Evolutionary conservation across 176 grass and related monocot species (phyloP).

Genomic region (Saccharum officinarum): DNA sequence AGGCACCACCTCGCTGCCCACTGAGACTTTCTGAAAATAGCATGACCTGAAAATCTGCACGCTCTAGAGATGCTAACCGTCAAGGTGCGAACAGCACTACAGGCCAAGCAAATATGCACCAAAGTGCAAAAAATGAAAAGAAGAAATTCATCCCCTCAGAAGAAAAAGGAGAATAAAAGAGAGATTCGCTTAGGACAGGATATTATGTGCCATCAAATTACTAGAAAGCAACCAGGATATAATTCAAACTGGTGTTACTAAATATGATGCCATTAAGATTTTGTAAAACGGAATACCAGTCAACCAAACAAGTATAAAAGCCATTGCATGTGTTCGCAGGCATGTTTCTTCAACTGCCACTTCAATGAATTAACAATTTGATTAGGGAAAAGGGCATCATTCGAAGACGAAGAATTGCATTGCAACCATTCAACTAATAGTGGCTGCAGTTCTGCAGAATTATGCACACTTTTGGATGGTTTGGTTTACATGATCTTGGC

Average conservation of each 20-base stretch:
- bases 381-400: not conserved
- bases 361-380: constrained; percentile 2
- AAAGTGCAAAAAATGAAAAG: constrained; percentile 15
- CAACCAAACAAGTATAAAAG: constrained; percentile 8
- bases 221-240: not conserved
- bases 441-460: not conserved
- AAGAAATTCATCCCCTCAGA: not conserved
- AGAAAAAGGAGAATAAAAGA: not conserved
- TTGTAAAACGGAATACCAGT: not conserved
- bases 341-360: not conserved
- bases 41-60: not conserved
- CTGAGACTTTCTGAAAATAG: not conserved
- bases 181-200: not conserved
- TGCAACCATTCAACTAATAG: constrained; percentile 15
- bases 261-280: not conserved
- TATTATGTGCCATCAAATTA: not conserved
- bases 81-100: not conserved
- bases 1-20: not conserved
- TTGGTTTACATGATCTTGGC: constrained; percentile 33
- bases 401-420: not conserved
- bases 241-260: not conserved
- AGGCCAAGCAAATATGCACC: not conserved
- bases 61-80: not conserved
- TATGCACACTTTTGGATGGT: not conserved
- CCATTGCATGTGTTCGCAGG: not conserved